phyloP scores from a whole-genome alignment of 192 early-diverging fungal genomes.

The Gamsiella multidivaricata region DNA sequence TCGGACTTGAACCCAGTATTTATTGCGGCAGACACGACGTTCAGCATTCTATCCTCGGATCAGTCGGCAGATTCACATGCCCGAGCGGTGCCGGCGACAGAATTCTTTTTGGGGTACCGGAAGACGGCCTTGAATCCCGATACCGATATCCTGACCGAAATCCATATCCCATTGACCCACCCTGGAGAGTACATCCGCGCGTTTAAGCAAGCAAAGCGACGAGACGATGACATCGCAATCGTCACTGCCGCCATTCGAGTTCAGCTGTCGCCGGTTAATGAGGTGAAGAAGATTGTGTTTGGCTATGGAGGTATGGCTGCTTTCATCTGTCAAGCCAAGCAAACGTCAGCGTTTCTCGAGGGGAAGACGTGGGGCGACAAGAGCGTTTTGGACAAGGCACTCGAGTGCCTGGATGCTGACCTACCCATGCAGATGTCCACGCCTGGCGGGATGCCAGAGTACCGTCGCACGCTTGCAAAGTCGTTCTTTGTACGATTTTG shows the following conservation, averaged over 20 bases:
- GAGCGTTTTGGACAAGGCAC: slow-evolving; percentile 54
- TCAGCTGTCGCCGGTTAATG: slow-evolving; percentile 57
- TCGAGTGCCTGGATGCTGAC: slow-evolving; percentile 54
- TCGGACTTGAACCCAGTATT: slow-evolving; percentile 91
- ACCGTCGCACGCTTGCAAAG: slow-evolving; percentile 67
- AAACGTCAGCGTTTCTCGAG: slow-evolving; percentile 52
- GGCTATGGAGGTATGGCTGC: slow-evolving; percentile 87
- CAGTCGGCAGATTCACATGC: slow-evolving; percentile 44
- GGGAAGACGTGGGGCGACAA: slow-evolving; percentile 70
- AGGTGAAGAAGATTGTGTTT: slow-evolving; percentile 67
- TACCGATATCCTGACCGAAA: slow-evolving; percentile 72
- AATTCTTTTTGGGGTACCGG: slow-evolving; percentile 89
- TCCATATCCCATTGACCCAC: slow-evolving; percentile 72
- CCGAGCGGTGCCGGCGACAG: slow-evolving; percentile 67
- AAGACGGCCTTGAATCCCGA: slow-evolving; percentile 72
- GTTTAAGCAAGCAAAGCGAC: slow-evolving; percentile 90
- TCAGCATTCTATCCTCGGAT: slow-evolving; percentile 59
- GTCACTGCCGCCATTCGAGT: slow-evolving; percentile 82
- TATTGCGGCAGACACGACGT: slow-evolving; percentile 68
- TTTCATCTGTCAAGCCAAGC: slow-evolving; percentile 69
- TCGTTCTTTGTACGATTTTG: slow-evolving; percentile 78
- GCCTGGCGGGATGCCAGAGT: slow-evolving; percentile 79
- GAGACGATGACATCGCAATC: slow-evolving; percentile 91
- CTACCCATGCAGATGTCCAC: slow-evolving; percentile 57
- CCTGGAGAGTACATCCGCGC: slow-evolving; percentile 71